These are phyloP conservation scores for Ogataea wickerhamii DNA, from an alignment of 805 yeast genomes.

Conservation along the genomic window DNA sequence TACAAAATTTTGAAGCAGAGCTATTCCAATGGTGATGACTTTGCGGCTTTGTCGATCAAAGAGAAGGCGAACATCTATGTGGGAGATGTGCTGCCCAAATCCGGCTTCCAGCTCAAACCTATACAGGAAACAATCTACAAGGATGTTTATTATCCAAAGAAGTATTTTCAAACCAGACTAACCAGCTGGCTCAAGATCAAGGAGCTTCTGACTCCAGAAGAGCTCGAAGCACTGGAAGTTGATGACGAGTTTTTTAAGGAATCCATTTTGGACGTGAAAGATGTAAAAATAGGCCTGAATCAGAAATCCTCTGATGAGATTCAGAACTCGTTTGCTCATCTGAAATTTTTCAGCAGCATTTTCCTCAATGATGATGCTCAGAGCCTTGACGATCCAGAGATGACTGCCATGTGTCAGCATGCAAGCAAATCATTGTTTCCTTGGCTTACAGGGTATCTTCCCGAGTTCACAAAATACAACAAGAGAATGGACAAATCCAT, in stretches of 20 bases:
- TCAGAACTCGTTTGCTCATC: conserved; percentile 22
- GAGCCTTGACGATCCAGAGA: conserved; percentile 6
- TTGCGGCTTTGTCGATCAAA: conserved; percentile 7
- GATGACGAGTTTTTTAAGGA: conserved; percentile 23
- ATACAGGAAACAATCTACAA: conserved; percentile 28
- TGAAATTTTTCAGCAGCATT: conserved; percentile 25
- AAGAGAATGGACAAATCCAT: conserved; percentile 12
- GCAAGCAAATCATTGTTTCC: conserved; percentile 33
- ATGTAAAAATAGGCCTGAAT: conserved; percentile 23
- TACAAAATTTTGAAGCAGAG: conserved; percentile 16
- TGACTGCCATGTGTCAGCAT: conserved; percentile 13
- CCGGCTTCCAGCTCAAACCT: conserved; percentile 26
- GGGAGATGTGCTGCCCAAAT: conserved; percentile 17
- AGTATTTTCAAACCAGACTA: conserved; percentile 25
- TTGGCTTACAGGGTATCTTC: conserved; percentile 39
- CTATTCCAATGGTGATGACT: conserved; percentile 17
- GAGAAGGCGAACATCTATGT: conserved; percentile 21
- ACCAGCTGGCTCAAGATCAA: conserved; percentile 29
- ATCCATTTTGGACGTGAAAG: conserved; percentile 17
- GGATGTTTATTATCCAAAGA: conserved; percentile 28
- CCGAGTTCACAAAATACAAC: conserved; percentile 37
- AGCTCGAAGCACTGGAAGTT: conserved; percentile 20
- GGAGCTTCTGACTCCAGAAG: conserved; percentile 21
- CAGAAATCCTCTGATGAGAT: conserved; percentile 24
- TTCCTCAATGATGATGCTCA: conserved; percentile 15